Conservation (phyloP, 441 rosid species). For the Mallotus repandus region DNA sequence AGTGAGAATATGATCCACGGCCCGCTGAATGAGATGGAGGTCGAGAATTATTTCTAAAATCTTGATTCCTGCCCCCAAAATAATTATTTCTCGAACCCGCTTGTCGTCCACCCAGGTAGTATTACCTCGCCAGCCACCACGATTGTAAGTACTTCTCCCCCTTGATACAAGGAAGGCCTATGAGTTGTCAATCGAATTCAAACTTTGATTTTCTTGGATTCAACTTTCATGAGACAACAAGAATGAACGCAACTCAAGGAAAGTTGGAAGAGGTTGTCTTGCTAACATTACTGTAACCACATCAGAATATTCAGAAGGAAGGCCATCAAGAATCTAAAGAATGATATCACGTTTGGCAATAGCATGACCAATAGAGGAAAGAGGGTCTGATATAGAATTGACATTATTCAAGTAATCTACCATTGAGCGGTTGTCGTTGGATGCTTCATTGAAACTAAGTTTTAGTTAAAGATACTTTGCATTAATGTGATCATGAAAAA, state of each 20-base stretch:
- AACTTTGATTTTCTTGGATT: too few relatives aligned
- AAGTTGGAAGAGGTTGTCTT: background rate
- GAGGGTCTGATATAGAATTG: background rate
- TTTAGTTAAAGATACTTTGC: background rate
- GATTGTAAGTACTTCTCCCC: too few relatives aligned
- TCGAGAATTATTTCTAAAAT: too few relatives aligned
- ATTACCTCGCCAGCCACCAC: too few relatives aligned
- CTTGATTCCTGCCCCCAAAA: too few relatives aligned
- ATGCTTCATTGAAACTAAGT: background rate
- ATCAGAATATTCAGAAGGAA: background rate
- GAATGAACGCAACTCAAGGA: background rate
- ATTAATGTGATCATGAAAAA: background rate
- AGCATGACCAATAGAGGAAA: background rate
- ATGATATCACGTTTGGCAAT: background rate
- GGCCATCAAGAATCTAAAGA: background rate
- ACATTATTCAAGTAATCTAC: background rate
- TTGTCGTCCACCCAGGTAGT: too few relatives aligned
- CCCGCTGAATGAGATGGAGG: too few relatives aligned
- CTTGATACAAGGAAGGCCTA: too few relatives aligned
- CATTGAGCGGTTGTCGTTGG: background rate
- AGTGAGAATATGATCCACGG: too few relatives aligned
- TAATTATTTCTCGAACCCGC: too few relatives aligned
- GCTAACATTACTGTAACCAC: background rate
- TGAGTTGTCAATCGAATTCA: too few relatives aligned
- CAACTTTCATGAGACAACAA: background rate